Percentiles rank a stretch among this genome's conserved stretches.
phyloP scores from a whole-genome alignment of 2,329 filamentous ascomycete genomes.

The Fusarium decemcellulare region DNA sequence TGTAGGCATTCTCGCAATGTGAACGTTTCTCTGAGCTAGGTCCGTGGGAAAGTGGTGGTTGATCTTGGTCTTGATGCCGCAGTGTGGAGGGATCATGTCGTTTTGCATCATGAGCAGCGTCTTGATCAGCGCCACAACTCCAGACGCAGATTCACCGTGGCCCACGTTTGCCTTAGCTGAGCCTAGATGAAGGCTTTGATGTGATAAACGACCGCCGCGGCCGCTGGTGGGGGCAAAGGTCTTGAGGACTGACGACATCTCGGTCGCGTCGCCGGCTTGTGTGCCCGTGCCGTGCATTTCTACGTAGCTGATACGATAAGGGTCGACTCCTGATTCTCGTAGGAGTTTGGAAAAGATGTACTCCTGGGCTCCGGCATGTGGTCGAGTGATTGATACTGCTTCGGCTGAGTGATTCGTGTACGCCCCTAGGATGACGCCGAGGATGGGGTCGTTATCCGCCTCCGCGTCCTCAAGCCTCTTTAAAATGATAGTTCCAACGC shows the following conservation, averaged over 20 bases:
- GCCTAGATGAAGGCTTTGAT: slow-evolving; percentile 37
- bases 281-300: slow-evolving; percentile 66
- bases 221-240: slow-evolving; percentile 23
- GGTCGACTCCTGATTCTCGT: slow-evolving; percentile 60
- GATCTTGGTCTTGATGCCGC: neutral
- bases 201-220: neutral
- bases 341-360: slow-evolving; percentile 75
- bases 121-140: slow-evolving; percentile 51
- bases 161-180: slow-evolving; percentile 53
- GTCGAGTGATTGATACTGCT: slow-evolving; percentile 79
- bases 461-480: slow-evolving; percentile 62
- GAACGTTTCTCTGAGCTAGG: neutral
- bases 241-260: slow-evolving; percentile 46
- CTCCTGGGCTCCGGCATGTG: slow-evolving; percentile 74
- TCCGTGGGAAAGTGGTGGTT: neutral
- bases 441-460: slow-evolving; percentile 74
- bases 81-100: slow-evolving; percentile 40
- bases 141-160: slow-evolving; percentile 46
- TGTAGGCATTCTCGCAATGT: too few relatives aligned
- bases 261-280: slow-evolving; percentile 61
- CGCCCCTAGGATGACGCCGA: slow-evolving; percentile 73
- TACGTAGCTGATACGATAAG: slow-evolving; percentile 49
- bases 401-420: slow-evolving; percentile 80
- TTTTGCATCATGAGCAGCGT: slow-evolving; percentile 50
- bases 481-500: slow-evolving; percentile 60